Percentiles rank a stretch among this genome's conserved stretches.
These are phyloP conservation scores for Camellia lanceoleosa DNA, from an alignment of 148 eudicot genomes.

Conservation along the genomic window DNA sequence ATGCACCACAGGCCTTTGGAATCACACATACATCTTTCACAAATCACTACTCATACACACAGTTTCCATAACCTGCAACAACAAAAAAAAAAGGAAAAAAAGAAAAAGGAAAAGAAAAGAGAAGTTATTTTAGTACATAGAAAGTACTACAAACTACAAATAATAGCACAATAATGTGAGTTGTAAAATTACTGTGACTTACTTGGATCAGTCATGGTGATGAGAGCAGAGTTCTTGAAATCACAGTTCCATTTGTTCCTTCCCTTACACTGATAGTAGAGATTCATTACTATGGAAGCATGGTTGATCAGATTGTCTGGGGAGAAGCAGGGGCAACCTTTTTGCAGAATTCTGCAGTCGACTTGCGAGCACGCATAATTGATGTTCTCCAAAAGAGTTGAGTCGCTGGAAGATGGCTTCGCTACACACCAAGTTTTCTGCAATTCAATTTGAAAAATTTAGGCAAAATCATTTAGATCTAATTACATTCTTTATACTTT, in stretches of 20 bases:
- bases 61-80: slow-evolving; percentile 47
- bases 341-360: slow-evolving; percentile 52
- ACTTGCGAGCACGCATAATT: slow-evolving; percentile 68
- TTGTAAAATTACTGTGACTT: slow-evolving; percentile 23
- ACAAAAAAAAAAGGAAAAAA: neutral
- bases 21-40: too few relatives aligned
- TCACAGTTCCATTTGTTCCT: slow-evolving; percentile 63
- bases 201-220: slow-evolving; percentile 69
- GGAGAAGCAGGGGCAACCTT: slow-evolving; percentile 48
- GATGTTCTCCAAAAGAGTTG: slow-evolving; percentile 42
- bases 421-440: slow-evolving; percentile 93
- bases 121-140: too few relatives aligned
- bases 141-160: too few relatives aligned
- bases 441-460: slow-evolving; percentile 1
- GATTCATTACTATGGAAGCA: slow-evolving; percentile 80
- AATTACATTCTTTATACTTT: neutral
- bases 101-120: too few relatives aligned
- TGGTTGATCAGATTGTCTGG: slow-evolving; percentile 67
- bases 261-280: slow-evolving; percentile 61
- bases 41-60: slow-evolving; percentile 27
- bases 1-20: neutral
- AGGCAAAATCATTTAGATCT: neutral
- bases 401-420: slow-evolving; percentile 58
- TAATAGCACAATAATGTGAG: neutral
- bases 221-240: slow-evolving; percentile 57